Percentiles rank a stretch among this genome's conserved stretches.
phyloP scores from a whole-genome alignment of 163 green algal species.

The Coccomyxa subellipsoidea region DNA sequence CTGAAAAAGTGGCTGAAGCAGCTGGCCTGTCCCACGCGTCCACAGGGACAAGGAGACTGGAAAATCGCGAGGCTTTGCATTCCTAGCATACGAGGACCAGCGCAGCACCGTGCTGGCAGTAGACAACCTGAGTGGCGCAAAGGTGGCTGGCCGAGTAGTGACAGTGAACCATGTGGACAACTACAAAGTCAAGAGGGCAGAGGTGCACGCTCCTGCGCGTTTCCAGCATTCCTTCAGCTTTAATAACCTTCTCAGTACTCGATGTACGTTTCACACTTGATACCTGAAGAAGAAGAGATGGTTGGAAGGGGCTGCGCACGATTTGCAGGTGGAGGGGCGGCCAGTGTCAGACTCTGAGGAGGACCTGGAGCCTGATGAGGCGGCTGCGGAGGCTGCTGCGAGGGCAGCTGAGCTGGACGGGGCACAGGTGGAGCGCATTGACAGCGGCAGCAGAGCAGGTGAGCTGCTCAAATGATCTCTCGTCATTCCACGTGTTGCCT shows the following conservation, averaged over 20 bases:
- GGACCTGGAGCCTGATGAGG: conserved; percentile 25
- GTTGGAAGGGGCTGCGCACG: too few relatives aligned
- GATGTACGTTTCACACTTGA: too few relatives aligned
- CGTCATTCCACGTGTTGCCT: too few relatives aligned
- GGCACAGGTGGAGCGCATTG: neutral
- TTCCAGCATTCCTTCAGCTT: too few relatives aligned
- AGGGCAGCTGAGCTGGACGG: neutral
- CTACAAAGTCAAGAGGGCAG: conserved; percentile 83
- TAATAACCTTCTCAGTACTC: too few relatives aligned
- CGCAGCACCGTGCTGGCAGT: conserved; percentile 92
- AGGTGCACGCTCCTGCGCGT: conserved; percentile 36
- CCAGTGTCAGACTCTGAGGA: conserved; percentile 31
- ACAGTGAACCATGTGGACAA: conserved; percentile 95
- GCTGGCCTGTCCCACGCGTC: neutral
- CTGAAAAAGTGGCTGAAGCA: too few relatives aligned
- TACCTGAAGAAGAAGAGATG: too few relatives aligned
- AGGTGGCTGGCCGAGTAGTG: conserved; percentile 77
- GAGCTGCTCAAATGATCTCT: neutral
- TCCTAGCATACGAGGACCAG: conserved; percentile 98
- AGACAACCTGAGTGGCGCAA: conserved; percentile 94
- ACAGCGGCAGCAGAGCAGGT: neutral
- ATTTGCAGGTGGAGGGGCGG: conserved; percentile 41
- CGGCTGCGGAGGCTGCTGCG: neutral
- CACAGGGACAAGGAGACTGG: conserved; percentile 58
- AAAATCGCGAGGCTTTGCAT: conserved; percentile 89